Evolutionary conservation across 2,329 filamentous ascomycete genomes (phyloP), one percentile per base, ranked within the genome.

Genomic region (Pochonia chlamydosporia): DNA sequence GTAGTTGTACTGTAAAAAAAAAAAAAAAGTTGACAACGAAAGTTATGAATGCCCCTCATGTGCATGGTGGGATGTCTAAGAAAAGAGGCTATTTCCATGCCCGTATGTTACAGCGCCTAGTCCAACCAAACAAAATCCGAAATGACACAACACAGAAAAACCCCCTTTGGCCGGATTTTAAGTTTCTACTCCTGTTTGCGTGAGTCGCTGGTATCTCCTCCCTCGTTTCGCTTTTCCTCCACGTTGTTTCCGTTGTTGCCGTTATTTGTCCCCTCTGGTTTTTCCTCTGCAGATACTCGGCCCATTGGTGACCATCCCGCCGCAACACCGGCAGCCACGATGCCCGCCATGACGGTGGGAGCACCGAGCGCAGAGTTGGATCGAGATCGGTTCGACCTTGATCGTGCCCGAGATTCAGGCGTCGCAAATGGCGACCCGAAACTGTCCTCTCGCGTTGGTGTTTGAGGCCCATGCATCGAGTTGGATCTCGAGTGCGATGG

Each of bases 321-420:
- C 28, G 82, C 86, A 28, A 91, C 79, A 58, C 84, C 85, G 37
- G 85, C 87, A 8, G 86, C 87, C 43, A 91, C 81, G 49, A 91
- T 84, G 51, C 87, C 87, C n/a, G 87, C 85, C 87, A 90, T 90
- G 51, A 89, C 86, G 7, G 84, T 82, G 2, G 85, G 83, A 2
- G 86, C 84, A 10, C 83, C 86, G 10, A 91, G 74, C 2, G 85
- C 85, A 24, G 85, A 89, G 63, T 84, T 84, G 35, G 78, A 80
- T 48, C 82, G 71, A 47, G 81, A 82, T 50, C 82, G 73, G 56
- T 73, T 85, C 37, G 84, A 87, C 54, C 83, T 75, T 43, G 85
- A 87, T 44, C 85, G 79, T 47, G 74, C 78, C 43, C 85, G 72
- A 47, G 80, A 75, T 59, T 84, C 79, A 4, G 73, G 81, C 43